Evolutionary conservation across 2,329 filamentous ascomycete genomes (phyloP).

Genomic region (Paraphaeosphaeria minitans): DNA sequence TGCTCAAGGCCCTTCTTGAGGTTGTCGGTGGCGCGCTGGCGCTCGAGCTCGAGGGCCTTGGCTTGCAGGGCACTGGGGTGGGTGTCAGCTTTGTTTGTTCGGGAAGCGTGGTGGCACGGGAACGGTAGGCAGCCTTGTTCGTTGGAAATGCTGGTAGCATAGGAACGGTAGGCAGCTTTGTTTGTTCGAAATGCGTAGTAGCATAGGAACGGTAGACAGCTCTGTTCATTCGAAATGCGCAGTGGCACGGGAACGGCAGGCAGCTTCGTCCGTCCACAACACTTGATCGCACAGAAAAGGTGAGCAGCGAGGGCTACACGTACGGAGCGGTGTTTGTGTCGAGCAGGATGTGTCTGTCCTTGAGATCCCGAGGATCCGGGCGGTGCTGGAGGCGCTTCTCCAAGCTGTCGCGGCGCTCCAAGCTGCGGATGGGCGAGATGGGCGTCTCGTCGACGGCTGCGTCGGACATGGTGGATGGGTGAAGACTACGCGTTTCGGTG

Average conservation of each 20-base stretch:
- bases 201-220: no score
- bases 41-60: constrained; percentile 65
- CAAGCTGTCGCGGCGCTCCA: constrained; percentile 65
- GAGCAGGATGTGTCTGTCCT: constrained; percentile 70
- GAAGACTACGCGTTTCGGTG: constrained; percentile 1
- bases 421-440: constrained; percentile 49
- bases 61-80: constrained; percentile 63
- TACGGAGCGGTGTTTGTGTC: constrained; percentile 71
- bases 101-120: no score
- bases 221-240: no score
- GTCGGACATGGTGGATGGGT: constrained; percentile 30
- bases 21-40: constrained; percentile 60
- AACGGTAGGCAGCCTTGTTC: no score
- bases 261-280: no score
- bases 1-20: constrained; percentile 68
- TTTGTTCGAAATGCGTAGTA: no score
- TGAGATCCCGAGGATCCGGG: constrained; percentile 64
- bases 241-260: no score
- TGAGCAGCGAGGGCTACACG: constrained; percentile 31
- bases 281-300: no score
- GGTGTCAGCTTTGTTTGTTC: constrained; percentile 1
- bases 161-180: no score
- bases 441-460: constrained; percentile 46
- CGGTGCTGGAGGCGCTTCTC: constrained; percentile 56
- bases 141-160: no score